Evolutionary conservation across 495 filamentous ascomycete genomes (phyloP).

Genomic region (Pseudevernia furfuracea): DNA sequence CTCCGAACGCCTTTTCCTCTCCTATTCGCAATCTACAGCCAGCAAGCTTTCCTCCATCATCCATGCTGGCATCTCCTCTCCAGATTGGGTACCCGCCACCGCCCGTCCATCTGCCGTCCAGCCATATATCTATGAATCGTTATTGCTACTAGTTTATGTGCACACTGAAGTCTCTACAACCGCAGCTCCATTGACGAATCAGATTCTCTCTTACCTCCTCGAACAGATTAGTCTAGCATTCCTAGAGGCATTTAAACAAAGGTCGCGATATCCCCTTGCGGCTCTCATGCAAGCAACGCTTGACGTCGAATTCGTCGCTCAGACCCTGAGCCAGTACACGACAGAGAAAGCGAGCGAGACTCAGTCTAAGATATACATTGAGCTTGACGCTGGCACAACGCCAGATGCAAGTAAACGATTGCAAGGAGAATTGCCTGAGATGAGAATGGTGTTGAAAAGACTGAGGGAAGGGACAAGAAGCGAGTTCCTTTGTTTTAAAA

Average conservation of each 20-base stretch:
- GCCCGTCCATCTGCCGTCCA: slow-evolving; percentile 64
- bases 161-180: slow-evolving; percentile 90
- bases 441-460: slow-evolving; percentile 75
- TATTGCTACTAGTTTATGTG: slow-evolving; percentile 75
- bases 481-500: slow-evolving; percentile 77
- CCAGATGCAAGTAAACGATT: slow-evolving; percentile 69
- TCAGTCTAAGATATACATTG: slow-evolving; percentile 82
- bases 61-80: slow-evolving; percentile 56
- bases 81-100: slow-evolving; percentile 60
- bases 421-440: slow-evolving; percentile 79
- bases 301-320: slow-evolving; percentile 92
- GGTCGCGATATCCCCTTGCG: slow-evolving; percentile 61
- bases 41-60: slow-evolving; percentile 56
- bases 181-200: slow-evolving; percentile 56
- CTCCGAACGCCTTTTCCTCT: slow-evolving; percentile 78
- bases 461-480: slow-evolving; percentile 73
- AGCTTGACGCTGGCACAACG: slow-evolving; percentile 78
- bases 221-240: slow-evolving; percentile 66
- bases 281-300: slow-evolving; percentile 92
- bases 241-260: slow-evolving; percentile 59
- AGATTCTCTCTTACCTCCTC: slow-evolving; percentile 72
- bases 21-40: slow-evolving; percentile 73
- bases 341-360: slow-evolving; percentile 70
- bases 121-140: slow-evolving; percentile 79
- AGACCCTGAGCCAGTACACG: slow-evolving; percentile 81